Evolutionary conservation across 345 rosid genomes (phyloP), one percentile per base, ranked within the genome.

Genomic region (Eutrema yunnanense): DNA sequence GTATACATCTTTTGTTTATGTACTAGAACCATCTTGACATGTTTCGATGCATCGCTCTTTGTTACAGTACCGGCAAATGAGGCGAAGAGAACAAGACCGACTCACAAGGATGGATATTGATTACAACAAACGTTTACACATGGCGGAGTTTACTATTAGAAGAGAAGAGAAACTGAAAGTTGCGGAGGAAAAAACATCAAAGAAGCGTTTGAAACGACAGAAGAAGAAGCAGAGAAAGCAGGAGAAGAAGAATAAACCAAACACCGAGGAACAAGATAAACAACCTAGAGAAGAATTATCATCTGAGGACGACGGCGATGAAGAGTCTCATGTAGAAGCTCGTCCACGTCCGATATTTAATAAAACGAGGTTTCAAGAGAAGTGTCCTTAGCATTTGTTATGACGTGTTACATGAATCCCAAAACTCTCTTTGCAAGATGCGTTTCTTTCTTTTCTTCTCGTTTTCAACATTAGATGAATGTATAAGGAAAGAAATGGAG

Each of bases 21-120:
- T 63, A 10, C 9, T 32, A 3, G 43, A 57, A 3, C 49, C 4
- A 33, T 50, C 13, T 52, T 0, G 16, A 67, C 49, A 43, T 53
- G 3, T 51, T 22, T 32, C 0, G 4, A 75, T 69, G 36, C 59
- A 69, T 36, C n/a, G 0, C 4, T 69, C 27, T 69, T 8, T 65
- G 37, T 56, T 52, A 74, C 86, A 95, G 97, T 95, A 90, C 72
- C 90, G 99, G 22, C 99, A 95, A 78, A 95, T 95, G 99, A 86
- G 97, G 69, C 78, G 99, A 69, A 86, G 81, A 73, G 99, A 95
- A 75, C 96, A 90, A 79, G 99, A 89, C 58, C 82, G 97, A 66
- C 92, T 95, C 54, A 71, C 85, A 3, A 95, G 97, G 67, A 95
- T 95, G 98, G 96, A 92, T 40, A 84, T 50, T 38, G 98, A 92